Evolutionary conservation across 768 basidiomycete species (phyloP).

Genomic region (Mycena rebaudengoi): DNA sequence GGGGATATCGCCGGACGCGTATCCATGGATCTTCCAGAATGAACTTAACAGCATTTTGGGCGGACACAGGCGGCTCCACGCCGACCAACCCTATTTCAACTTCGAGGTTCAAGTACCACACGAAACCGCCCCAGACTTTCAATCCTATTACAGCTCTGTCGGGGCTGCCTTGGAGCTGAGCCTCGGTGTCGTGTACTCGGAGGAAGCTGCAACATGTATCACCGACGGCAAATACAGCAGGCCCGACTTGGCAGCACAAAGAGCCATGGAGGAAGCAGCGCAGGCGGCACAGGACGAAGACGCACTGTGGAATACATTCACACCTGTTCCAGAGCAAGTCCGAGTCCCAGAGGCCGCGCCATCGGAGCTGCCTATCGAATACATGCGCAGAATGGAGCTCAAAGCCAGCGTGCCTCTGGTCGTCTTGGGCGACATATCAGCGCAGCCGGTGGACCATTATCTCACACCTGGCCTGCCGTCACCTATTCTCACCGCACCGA

Average conservation of each 20-base stretch:
- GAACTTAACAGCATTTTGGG: background rate
- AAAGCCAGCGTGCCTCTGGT: background rate
- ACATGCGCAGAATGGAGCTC: background rate
- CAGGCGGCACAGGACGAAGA: slow-evolving; percentile 1
- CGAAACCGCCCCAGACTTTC: background rate
- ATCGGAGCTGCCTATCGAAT: background rate
- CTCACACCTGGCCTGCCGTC: background rate
- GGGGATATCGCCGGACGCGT: background rate
- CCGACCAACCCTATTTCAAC: background rate
- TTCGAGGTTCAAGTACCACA: slow-evolving; percentile 6
- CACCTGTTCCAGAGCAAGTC: no score
- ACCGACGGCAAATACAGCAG: background rate
- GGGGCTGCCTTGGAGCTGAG: background rate
- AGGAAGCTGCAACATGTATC: slow-evolving; percentile 4
- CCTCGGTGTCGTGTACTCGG: slow-evolving; percentile 6
- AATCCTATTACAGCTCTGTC: slow-evolving; percentile 1
- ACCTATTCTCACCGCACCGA: background rate
- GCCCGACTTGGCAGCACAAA: background rate
- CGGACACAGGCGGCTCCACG: background rate
- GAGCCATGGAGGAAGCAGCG: background rate
- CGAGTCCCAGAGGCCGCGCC: no score
- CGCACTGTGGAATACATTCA: slow-evolving; percentile 8
- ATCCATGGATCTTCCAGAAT: background rate
- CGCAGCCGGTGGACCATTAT: slow-evolving; percentile 8
- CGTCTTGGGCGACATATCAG: background rate